A percentile compares a stretch with the other conserved stretches of the same genome.
phyloP scores from a whole-genome alignment of 306 rosid species.

The Gleditsia sinensis region DNA sequence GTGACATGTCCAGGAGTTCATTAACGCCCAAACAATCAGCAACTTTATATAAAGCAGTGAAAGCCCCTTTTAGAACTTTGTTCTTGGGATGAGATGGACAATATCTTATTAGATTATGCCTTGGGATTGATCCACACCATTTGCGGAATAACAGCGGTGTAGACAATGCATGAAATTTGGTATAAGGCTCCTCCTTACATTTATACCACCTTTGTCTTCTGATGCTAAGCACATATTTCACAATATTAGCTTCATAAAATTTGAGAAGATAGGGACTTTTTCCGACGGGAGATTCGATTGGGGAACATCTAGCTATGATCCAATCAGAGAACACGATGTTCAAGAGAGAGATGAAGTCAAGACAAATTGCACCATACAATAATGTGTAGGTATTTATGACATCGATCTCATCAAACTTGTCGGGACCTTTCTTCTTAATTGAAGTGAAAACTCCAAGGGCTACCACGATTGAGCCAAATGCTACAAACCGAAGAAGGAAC shows the following conservation, averaged over 20 bases:
- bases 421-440: not conserved
- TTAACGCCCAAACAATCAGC: too few species aligned
- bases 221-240: not conserved
- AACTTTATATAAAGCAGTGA: too few species aligned
- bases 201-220: slow-evolving; percentile 3
- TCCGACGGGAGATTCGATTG: not conserved
- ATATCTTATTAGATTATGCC: slow-evolving; percentile 36
- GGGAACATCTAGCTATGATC: not conserved
- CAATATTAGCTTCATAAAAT: not conserved
- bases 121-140: slow-evolving; percentile 35
- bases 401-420: slow-evolving; percentile 10
- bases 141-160: slow-evolving; percentile 27
- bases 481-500: not conserved
- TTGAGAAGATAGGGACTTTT: not conserved
- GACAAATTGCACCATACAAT: slow-evolving; percentile 37
- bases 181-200: not conserved
- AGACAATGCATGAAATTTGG: not conserved
- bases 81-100: slow-evolving; percentile 2
- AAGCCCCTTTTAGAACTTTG: not conserved
- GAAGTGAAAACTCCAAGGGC: slow-evolving; percentile 27
- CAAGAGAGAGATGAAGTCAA: slow-evolving; percentile 35
- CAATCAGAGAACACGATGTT: slow-evolving; percentile 25
- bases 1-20: too few species aligned
- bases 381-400: slow-evolving; percentile 33
- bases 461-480: not conserved